phyloP scores from a whole-genome alignment of 257 asterid genomes.

The Scutellaria baicalensis region DNA sequence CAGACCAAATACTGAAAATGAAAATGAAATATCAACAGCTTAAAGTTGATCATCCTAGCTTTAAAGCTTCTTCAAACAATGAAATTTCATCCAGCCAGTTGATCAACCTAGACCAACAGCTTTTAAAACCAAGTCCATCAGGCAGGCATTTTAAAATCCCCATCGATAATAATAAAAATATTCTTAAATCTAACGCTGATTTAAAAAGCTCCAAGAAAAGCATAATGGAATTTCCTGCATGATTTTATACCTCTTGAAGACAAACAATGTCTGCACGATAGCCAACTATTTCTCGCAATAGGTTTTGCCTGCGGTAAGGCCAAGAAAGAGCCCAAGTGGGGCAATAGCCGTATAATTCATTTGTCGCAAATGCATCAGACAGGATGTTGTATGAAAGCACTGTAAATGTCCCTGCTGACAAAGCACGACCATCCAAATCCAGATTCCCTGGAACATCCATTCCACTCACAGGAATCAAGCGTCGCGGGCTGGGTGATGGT shows the following conservation, averaged over 20 bases:
- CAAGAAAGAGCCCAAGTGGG: conserved; percentile 99
- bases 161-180: not conserved
- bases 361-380: conserved; percentile 69
- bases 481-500: conserved; percentile 88
- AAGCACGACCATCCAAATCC: conserved; percentile 48
- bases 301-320: conserved; percentile 92
- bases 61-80: not conserved
- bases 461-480: conserved; percentile 61
- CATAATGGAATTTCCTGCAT: conserved; percentile 1
- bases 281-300: conserved; percentile 87
- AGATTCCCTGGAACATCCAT: conserved; percentile 56
- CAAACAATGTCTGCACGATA: conserved; percentile 90
- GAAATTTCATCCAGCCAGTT: not conserved
- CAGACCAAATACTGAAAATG: not conserved
- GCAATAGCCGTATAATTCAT: conserved; percentile 70
- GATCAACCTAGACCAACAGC: not conserved
- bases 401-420: conserved; percentile 71
- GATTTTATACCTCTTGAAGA: conserved; percentile 90
- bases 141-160: not conserved
- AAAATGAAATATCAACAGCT: not conserved
- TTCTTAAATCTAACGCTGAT: not conserved
- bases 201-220: not conserved
- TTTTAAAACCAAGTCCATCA: not conserved
- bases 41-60: not conserved
- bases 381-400: conserved; percentile 94